phyloP scores from a whole-genome alignment of 768 basidiomycete genomes.

The Lactarius tabidus region DNA sequence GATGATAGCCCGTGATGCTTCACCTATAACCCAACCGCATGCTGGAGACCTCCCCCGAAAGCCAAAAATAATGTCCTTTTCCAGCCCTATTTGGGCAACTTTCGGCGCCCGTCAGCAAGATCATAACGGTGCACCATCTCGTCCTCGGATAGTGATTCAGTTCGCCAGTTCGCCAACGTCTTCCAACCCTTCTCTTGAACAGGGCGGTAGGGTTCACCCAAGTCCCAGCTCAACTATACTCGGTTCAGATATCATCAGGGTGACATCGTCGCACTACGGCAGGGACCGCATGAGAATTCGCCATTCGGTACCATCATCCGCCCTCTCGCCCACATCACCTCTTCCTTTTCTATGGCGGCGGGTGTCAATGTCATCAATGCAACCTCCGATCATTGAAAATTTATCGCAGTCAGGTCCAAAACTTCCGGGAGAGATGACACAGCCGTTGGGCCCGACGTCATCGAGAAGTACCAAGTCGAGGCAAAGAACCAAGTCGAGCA shows the following conservation, averaged over 20 bases:
- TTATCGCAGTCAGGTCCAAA: not conserved
- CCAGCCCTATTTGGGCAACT: conserved; percentile 17
- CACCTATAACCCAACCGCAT: not conserved
- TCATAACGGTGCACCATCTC: not conserved
- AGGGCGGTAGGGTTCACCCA: not conserved
- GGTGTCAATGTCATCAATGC: conserved; percentile 1
- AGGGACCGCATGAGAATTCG: conserved; percentile 18
- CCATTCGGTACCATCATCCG: not conserved
- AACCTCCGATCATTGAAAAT: not conserved
- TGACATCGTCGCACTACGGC: not conserved
- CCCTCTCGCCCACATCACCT: not conserved
- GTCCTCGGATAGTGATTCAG: not conserved
- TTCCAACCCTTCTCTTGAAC: conserved; percentile 2
- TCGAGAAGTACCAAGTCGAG: conserved; percentile 8
- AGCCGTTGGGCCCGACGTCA: not conserved
- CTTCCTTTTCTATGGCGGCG: not conserved
- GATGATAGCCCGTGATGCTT: not conserved
- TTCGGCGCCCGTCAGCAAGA: not conserved
- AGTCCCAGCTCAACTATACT: conserved; percentile 25
- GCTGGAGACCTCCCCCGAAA: not conserved
- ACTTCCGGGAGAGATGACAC: not conserved
- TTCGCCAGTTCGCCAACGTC: conserved; percentile 1
- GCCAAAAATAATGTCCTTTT: conserved; percentile 17
- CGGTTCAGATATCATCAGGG: conserved; percentile 33
- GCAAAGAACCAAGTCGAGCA: conserved; percentile 5